Evolutionary conservation across 495 filamentous ascomycete genomes (phyloP).

Genomic region (Talaromyces thailandensis): DNA sequence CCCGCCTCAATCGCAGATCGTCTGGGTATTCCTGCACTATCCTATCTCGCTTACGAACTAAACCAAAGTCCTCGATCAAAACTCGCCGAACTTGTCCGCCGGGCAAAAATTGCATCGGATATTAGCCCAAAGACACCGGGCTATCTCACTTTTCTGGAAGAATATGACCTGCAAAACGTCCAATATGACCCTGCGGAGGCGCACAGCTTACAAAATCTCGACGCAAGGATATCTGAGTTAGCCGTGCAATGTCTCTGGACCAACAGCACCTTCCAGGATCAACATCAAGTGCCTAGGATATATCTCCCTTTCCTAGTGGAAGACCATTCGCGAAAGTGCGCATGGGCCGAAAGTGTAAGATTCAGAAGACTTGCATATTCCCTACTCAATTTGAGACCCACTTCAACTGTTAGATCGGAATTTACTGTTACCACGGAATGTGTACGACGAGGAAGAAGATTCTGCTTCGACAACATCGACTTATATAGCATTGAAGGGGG

Average conservation of each 20-base stretch:
- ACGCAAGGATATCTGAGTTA: slow-evolving; percentile 28
- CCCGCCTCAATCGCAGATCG: slow-evolving; percentile 25
- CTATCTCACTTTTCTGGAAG: slow-evolving; percentile 34
- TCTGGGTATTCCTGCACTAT: slow-evolving; percentile 25
- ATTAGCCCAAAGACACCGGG: slow-evolving; percentile 8
- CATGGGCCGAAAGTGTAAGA: slow-evolving; percentile 50
- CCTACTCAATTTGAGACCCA: slow-evolving; percentile 33
- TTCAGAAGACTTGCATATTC: slow-evolving; percentile 52
- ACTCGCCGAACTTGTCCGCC: slow-evolving; percentile 24
- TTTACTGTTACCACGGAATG: slow-evolving; percentile 33
- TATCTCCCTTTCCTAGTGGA: slow-evolving; percentile 54
- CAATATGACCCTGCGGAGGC: slow-evolving; percentile 6
- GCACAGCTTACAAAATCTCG: slow-evolving; percentile 9
- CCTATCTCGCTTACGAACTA: slow-evolving; percentile 28
- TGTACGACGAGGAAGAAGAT: slow-evolving; percentile 32
- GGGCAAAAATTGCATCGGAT: slow-evolving; percentile 12
- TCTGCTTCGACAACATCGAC: slow-evolving; percentile 19
- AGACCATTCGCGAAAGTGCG: slow-evolving; percentile 47
- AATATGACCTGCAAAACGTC: slow-evolving; percentile 22
- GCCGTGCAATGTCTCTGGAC: slow-evolving; percentile 22
- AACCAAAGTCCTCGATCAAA: slow-evolving; percentile 13
- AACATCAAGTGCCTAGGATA: slow-evolving; percentile 23
- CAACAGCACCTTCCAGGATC: slow-evolving; percentile 5
- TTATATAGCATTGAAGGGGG: slow-evolving; percentile 13
- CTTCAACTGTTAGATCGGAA: slow-evolving; percentile 7